Evolutionary conservation across 1,139 yeast genomes (phyloP).

Genomic region (Taphrina betulina): DNA sequence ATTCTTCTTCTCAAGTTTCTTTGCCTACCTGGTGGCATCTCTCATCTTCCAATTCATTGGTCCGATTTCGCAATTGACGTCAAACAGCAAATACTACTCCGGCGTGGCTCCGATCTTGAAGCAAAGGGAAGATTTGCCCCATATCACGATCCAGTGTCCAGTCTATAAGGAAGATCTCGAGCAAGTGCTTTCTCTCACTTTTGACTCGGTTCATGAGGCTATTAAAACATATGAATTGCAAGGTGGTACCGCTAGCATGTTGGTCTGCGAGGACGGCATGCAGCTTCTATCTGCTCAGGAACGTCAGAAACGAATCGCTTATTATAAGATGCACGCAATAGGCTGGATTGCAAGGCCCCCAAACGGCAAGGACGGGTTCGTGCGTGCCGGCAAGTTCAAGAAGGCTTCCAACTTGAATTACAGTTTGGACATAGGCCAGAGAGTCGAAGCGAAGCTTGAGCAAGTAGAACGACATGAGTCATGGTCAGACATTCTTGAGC

Average conservation of each 20-base stretch:
- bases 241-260: constrained; percentile 35
- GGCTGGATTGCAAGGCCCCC: constrained; percentile 38
- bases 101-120: constrained; percentile 34
- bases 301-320: constrained; percentile 29
- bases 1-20: constrained; percentile 33
- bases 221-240: constrained; percentile 36
- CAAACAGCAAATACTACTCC: constrained; percentile 36
- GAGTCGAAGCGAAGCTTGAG: constrained; percentile 35
- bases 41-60: constrained; percentile 34
- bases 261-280: constrained; percentile 37
- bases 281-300: constrained; percentile 30
- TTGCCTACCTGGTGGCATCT: constrained; percentile 31
- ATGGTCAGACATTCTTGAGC: constrained; percentile 31
- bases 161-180: constrained; percentile 36
- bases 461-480: constrained; percentile 19
- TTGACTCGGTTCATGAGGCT: constrained; percentile 31
- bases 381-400: constrained; percentile 37
- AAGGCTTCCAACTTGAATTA: constrained; percentile 38
- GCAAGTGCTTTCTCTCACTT: constrained; percentile 34
- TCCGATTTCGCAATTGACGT: constrained; percentile 35
- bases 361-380: constrained; percentile 36
- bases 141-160: constrained; percentile 36
- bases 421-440: constrained; percentile 35
- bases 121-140: constrained; percentile 32
- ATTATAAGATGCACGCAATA: constrained; percentile 35